phyloP scores from a whole-genome alignment of 371 early-diverging fungal genomes.

The Syncephalastrum sp. region DNA sequence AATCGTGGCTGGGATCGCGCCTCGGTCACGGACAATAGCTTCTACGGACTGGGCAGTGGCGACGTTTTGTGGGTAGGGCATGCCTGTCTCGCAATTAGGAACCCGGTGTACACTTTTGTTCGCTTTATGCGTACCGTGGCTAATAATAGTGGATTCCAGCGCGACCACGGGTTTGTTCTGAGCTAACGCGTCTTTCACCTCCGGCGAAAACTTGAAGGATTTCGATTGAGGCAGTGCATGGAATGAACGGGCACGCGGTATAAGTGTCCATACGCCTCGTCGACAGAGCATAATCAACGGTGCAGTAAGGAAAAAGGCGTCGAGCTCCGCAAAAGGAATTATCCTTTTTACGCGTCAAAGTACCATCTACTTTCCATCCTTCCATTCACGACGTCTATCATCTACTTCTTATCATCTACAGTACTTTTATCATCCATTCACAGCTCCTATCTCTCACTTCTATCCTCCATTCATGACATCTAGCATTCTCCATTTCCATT shows the following conservation, averaged over 20 bases:
- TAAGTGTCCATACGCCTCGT: too few relatives aligned
- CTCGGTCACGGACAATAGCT: conserved; percentile 65
- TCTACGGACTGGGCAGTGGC: conserved; percentile 83
- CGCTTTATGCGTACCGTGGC: conserved; percentile 66
- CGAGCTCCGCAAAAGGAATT: too few relatives aligned
- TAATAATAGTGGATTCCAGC: conserved; percentile 91
- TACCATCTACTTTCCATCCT: too few relatives aligned
- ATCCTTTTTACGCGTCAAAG: too few relatives aligned
- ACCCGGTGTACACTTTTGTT: conserved; percentile 1
- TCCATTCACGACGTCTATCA: too few relatives aligned
- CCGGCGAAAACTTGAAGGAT: conserved; percentile 27
- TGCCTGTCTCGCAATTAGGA: conserved; percentile 46
- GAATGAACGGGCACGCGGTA: conserved; percentile 8
- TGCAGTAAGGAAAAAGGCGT: too few relatives aligned
- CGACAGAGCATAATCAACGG: too few relatives aligned
- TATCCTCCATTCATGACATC: too few relatives aligned
- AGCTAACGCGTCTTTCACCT: conserved; percentile 61
- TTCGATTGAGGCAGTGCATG: conserved; percentile 16
- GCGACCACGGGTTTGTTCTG: conserved; percentile 83
- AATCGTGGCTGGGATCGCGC: conserved; percentile 88
- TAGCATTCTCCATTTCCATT: too few relatives aligned
- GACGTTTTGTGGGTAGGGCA: conserved; percentile 93
- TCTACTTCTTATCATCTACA: too few relatives aligned
- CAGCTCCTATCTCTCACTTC: too few relatives aligned
- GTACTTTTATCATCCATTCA: too few relatives aligned